Base-by-base conservation (phyloP, 805 yeast genomes). In the Candida krabiensis region DNA sequence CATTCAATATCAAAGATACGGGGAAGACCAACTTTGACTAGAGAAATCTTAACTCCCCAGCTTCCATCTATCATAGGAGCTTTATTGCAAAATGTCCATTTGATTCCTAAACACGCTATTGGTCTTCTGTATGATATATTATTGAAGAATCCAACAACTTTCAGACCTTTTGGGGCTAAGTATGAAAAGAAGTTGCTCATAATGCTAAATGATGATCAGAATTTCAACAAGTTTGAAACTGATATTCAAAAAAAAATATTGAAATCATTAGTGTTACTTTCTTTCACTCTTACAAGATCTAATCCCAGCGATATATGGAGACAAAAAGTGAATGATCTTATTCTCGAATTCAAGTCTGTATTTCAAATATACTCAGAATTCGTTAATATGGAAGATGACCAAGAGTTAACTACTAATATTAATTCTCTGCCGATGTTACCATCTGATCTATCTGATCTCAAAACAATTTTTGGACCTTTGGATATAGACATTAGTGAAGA, bases 41-140 rank as follows among this genome's bases (percentile, higher is more conserved):
- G 97, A 56, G 96, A 89, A 55, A 67, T 84, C 7, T 71, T 88
- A 40, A 86, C 95, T 2, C 95, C 96, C 6, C 81, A 81, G 50
- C 66, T 91, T 40, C 78, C 86, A 8, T 68, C 70, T 2, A 76
- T 84, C 29, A 75, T 87, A 41, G 61, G 74, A 13, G 58, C 73
- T 5, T 67, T 80, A 35, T 52, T 87, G 38, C 77, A 71, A 4
- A 67, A 73, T 2, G 46, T 63, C 23, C 50, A 70, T 9, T 58
- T 71, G 24, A 54, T 69, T 19, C 65, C 69, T 7, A 61, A 63
- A 14, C 50, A 56, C 18, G 56, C 67, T 18, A 53, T 76, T 21
- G 67, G 69, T 11, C 56, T 71, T 12, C 53, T 77, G 40, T 63
- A 64, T 43, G 64, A 58, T 22, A 54, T 82, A 18, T 64, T 83